Base-by-base conservation (phyloP, 2,329 filamentous ascomycete genomes). In the Dactylonectria estremocensis region DNA sequence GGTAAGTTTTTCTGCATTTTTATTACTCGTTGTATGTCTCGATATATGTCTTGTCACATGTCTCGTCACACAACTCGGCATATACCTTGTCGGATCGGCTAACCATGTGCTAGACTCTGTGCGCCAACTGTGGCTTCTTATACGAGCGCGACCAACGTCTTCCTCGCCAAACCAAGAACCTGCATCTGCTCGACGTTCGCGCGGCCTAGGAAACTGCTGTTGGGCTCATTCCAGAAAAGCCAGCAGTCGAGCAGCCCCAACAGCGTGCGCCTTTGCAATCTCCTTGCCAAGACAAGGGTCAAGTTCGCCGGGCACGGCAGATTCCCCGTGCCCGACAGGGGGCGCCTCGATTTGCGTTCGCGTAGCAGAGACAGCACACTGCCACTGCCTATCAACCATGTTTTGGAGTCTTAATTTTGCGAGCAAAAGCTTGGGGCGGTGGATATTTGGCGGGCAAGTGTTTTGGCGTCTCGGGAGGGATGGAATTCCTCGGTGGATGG, bases 121-220 rank as follows among this genome's bases (percentile, higher is more conserved):
- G 95, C 84, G 93, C 95, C 81, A 98, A 97, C 79, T 98, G 95
- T 79, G 95, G 95, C 64, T 91, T 95, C 74, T 83, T 95, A 20
- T 98, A 93, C 79, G 95, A 98, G 82, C 91, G 94, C 61, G 93
- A 97, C 80, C 92, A 93, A 81, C 91, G 91, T 71, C 86, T 97
- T 0, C 95, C 95, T 9, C 80, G 82, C 24, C 82, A 83, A 69
- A 83, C 78, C 49, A 81, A 81, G 77, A 83, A 83, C 68, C 74
- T 83, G 56, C 79, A 83, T 72, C 64, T 80, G 60, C 71, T 78
- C 62, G 77, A 80, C 61, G 69, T 78, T 59, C 79, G 78, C 62
- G 73, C 73, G 55, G 74, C 73, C 66, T 82, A 79, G 75, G 67
- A 74, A 62, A 35, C 69, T 61, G 66, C 67, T 67, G 60, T 67